Evolutionary conservation across 1,139 yeast species (phyloP).

Genomic region (Saccharomyces hybrid): DNA sequence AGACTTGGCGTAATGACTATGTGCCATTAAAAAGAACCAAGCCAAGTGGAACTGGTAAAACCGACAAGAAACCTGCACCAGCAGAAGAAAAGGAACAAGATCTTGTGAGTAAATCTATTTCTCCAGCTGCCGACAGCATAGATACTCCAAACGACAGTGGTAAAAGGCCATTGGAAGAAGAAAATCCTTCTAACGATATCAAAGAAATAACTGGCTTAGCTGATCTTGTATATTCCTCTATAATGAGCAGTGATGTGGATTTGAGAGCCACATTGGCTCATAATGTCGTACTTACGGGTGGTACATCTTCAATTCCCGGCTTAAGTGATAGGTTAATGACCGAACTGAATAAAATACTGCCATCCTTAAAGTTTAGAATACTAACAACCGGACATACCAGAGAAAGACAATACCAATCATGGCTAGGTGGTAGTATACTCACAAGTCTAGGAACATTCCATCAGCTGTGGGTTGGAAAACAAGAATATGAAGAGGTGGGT

Average conservation of each 20-base stretch:
- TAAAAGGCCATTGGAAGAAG: constrained; percentile 24
- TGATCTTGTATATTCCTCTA: constrained; percentile 60
- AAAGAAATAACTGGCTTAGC: constrained; percentile 47
- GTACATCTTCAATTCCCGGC: constrained; percentile 81
- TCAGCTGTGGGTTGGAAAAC: constrained; percentile 90
- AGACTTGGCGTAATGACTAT: constrained; percentile 46
- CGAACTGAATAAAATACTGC: constrained; percentile 67
- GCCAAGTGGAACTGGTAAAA: constrained; percentile 19
- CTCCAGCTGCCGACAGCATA: constrained; percentile 8
- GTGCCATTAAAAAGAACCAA: constrained; percentile 59
- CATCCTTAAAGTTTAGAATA: constrained; percentile 86
- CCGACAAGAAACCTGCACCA: constrained; percentile 27
- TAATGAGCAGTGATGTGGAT: constrained; percentile 77
- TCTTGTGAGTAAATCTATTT: constrained; percentile 6
- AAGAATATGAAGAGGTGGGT: constrained; percentile 90
- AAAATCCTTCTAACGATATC: constrained; percentile 4
- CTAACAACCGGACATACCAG: constrained; percentile 80
- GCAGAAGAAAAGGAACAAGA: constrained; percentile 23
- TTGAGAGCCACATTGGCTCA: constrained; percentile 85
- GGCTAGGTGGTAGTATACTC: constrained; percentile 94
- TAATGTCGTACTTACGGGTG: constrained; percentile 88
- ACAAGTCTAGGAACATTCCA: constrained; percentile 94
- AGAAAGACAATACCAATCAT: constrained; percentile 79
- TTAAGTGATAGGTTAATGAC: constrained; percentile 71
- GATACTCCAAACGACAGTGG: constrained; percentile 28